Evolutionary conservation across 176 grass and related monocot genomes (phyloP), one percentile per base, ranked within the genome.

Genomic region (Chrysopogon serrulatus): DNA sequence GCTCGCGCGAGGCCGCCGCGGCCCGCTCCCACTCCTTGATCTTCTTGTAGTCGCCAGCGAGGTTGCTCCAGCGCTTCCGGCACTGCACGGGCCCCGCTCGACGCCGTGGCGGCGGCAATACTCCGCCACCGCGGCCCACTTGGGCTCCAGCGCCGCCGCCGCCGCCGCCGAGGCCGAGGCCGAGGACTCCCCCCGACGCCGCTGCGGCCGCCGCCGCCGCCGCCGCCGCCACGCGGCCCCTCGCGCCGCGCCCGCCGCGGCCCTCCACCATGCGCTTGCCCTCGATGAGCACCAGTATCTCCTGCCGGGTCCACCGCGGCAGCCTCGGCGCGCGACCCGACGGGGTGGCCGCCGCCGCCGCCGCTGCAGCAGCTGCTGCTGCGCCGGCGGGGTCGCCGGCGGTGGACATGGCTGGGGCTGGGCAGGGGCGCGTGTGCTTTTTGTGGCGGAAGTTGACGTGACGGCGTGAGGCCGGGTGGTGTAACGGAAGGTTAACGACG

Each of bases 41-140:
- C 89, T 98, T 98, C 89, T 98, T 98, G 67, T 88, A 98, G 76
- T 98, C 96, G 7, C 93, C 93, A 3, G 96, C 93, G n/a, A 98
- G 96, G 72, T 98, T 98, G 82, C 96, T 98, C 93, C 96, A 98
- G 61, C 96, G 82, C 87, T 98, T 98, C 49, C 96, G 86, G 85
- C 93, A 98, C 93, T 98, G 96, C 44, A 98, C 96, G 39, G 82
- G 0, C 93, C 93, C 43, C 93, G 87, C 79, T 91, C 90, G 27
- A 98, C 91, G 26, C 91, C 96, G 51, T 98, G 96, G 32, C 91
- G 86, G 68, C 88, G 76, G 83, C 96, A 98, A 79, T 95, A 95
- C 76, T 89, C 90, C 9, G 92, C 91, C 42, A 98, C 92, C 15
- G 96, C 88, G 2, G 92, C 91, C 95, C 92, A 98, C 91, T 95